Conservation (phyloP, 495 filamentous ascomycete genomes). For the Neurospora discreta region DNA sequence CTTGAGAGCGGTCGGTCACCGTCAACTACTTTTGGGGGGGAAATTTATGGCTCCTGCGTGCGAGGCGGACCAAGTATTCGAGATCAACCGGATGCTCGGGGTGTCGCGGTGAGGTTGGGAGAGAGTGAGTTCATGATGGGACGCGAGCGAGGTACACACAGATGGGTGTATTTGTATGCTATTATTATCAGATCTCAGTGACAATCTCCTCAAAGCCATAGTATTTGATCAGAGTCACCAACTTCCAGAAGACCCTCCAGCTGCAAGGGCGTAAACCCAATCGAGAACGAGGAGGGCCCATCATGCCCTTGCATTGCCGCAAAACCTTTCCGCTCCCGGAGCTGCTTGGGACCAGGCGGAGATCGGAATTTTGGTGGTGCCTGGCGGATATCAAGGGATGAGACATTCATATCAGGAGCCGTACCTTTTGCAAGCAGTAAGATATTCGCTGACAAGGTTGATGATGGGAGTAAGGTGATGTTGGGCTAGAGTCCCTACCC, state of each 20-base stretch:
- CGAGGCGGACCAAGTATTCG: background rate
- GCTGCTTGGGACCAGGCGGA: background rate
- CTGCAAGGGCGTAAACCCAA: background rate
- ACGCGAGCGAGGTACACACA: background rate
- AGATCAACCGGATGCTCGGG: background rate
- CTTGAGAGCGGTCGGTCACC: background rate
- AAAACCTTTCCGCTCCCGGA: background rate
- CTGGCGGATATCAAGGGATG: background rate
- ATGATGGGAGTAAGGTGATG: background rate
- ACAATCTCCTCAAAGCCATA: background rate
- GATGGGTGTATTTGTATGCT: background rate
- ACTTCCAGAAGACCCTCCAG: background rate
- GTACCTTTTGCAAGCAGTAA: background rate
- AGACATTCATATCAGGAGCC: background rate
- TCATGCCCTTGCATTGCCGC: background rate
- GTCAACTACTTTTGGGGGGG: background rate
- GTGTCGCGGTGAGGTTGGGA: background rate
- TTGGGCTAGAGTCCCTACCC: background rate
- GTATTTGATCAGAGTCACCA: background rate
- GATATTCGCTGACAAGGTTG: background rate
- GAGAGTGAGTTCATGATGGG: background rate
- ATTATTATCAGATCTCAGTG: background rate
- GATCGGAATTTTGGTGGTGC: background rate
- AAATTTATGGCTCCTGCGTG: background rate
- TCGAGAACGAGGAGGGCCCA: background rate